phyloP scores from a whole-genome alignment of 2,329 filamentous ascomycete species.

The Alternaria ventricosa region DNA sequence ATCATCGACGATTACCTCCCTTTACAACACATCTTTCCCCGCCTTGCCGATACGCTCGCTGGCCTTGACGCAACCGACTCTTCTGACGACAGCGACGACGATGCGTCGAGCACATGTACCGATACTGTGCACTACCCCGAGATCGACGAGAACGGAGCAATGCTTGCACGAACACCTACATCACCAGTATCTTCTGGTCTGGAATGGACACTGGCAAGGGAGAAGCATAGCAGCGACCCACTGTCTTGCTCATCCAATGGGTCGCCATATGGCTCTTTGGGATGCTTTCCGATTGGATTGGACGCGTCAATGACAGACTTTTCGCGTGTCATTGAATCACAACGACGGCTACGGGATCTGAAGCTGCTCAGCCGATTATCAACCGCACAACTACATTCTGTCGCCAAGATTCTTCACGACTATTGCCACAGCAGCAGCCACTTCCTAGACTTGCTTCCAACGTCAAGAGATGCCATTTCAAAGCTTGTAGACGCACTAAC shows the following conservation, averaged over 20 bases:
- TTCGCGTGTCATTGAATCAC: slow-evolving; percentile 41
- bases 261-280: slow-evolving; percentile 33
- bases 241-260: slow-evolving; percentile 43
- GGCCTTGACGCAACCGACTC: slow-evolving; percentile 33
- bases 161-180: slow-evolving; percentile 23
- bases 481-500: slow-evolving; percentile 31
- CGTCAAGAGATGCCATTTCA: slow-evolving; percentile 30
- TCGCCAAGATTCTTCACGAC: slow-evolving; percentile 19
- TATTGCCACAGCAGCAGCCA: slow-evolving; percentile 23
- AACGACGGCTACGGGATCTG: slow-evolving; percentile 37
- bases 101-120: slow-evolving; percentile 38
- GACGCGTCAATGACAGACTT: slow-evolving; percentile 41
- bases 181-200: slow-evolving; percentile 27
- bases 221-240: slow-evolving; percentile 35
- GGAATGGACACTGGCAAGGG: slow-evolving; percentile 39
- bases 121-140: slow-evolving; percentile 43
- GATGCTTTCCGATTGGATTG: slow-evolving; percentile 47
- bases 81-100: slow-evolving; percentile 32
- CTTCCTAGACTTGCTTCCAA: slow-evolving; percentile 27
- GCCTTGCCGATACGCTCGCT: slow-evolving; percentile 31
- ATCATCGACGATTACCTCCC: slow-evolving; percentile 42
- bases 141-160: slow-evolving; percentile 38
- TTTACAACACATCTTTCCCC: slow-evolving; percentile 37
- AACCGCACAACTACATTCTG: slow-evolving; percentile 29
- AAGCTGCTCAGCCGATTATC: slow-evolving; percentile 38